Percentiles rank a stretch among this genome's conserved stretches.
Conservation (phyloP, 2,329 filamentous ascomycete species). For the Fusarium compactum region DNA sequence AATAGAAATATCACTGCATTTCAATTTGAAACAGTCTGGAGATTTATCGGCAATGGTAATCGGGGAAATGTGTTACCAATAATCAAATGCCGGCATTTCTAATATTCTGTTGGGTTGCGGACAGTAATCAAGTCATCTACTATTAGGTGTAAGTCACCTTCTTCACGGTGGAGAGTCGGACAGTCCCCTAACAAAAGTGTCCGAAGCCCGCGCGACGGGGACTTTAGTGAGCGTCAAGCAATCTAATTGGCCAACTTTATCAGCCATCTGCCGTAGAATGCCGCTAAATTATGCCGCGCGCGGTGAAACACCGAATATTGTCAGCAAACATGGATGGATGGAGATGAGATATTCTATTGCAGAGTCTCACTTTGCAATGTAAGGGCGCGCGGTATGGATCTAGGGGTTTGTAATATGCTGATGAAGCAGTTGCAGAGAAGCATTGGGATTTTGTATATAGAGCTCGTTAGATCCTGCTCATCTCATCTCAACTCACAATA, state of each 20-base stretch:
- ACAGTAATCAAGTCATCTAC: neutral
- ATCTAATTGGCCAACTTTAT: neutral
- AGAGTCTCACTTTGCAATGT: neutral
- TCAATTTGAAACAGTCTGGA: neutral
- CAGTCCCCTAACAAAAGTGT: neutral
- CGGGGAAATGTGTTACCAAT: neutral
- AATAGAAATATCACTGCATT: neutral
- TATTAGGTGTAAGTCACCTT: neutral
- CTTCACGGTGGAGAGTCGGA: neutral
- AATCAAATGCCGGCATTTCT: neutral
- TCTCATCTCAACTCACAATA: constrained; percentile 8
- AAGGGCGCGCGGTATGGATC: constrained; percentile 1
- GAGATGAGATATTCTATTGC: neutral
- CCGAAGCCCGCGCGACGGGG: constrained; percentile 7
- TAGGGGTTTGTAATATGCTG: constrained; percentile 15
- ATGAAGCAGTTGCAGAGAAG: constrained; percentile 8
- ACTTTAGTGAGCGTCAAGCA: constrained; percentile 5
- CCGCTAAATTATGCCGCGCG: constrained; percentile 3
- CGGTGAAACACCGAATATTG: neutral
- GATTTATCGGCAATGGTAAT: neutral
- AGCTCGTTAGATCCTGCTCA: neutral
- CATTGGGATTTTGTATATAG: constrained; percentile 16
- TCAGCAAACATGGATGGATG: neutral
- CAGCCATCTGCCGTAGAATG: neutral
- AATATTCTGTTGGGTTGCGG: neutral